Percentiles rank a stretch among this genome's conserved stretches.
These are phyloP conservation scores for Hypoxylon trugodes DNA, from an alignment of 495 filamentous ascomycete species.

Conservation along the genomic window DNA sequence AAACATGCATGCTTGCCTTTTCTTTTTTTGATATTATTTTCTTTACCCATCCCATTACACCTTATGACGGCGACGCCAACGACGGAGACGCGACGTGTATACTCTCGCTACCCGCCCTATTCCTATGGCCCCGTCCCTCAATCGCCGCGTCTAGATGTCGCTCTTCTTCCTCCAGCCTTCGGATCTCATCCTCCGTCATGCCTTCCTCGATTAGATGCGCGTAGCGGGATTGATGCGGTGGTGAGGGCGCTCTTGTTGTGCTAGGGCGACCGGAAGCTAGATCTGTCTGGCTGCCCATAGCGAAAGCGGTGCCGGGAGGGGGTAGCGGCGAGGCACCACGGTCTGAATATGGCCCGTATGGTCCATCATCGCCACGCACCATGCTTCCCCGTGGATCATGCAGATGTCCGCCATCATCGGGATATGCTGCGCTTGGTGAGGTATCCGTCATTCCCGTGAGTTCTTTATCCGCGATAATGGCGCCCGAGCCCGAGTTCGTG, in stretches of 20 bases:
- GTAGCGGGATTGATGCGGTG: conserved; percentile 43
- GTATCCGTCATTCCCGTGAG: conserved; percentile 42
- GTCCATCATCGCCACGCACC: conserved; percentile 4
- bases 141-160: conserved; percentile 58
- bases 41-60: too few relatives aligned
- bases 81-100: conserved; percentile 1
- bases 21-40: too few relatives aligned
- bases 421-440: conserved; percentile 49
- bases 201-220: conserved; percentile 60
- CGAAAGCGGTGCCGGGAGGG: conserved; percentile 9
- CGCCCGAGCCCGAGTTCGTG: conserved; percentile 28
- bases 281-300: conserved; percentile 13
- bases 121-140: too few relatives aligned
- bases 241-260: conserved; percentile 32
- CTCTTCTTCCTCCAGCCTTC: conserved; percentile 59
- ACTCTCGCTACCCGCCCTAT: conserved; percentile 44
- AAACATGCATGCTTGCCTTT: too few relatives aligned
- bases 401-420: conserved; percentile 43
- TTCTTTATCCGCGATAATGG: conserved; percentile 55
- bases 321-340: conserved; percentile 28
- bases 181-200: conserved; percentile 59
- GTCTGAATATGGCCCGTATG: conserved; percentile 52
- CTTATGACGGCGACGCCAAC: background rate
- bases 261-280: conserved; percentile 11
- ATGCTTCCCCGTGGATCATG: conserved; percentile 11